Evolutionary conservation across 768 basidiomycete genomes (phyloP).

Genomic region (Russula foetens): DNA sequence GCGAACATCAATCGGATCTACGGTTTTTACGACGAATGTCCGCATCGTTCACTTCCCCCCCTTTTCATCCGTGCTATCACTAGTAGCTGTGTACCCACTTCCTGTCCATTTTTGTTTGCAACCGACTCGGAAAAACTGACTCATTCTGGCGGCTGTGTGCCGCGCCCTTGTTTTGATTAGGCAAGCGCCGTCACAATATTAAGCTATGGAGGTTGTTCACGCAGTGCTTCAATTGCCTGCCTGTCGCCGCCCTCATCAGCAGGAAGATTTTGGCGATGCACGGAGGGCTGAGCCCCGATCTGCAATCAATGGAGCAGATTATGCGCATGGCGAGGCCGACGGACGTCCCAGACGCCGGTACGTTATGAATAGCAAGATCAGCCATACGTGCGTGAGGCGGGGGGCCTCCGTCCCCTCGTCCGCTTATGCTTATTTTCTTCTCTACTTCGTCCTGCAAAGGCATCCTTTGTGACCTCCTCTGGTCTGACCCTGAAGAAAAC

Average conservation of each 20-base stretch:
- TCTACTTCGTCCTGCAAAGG: constrained; percentile 37
- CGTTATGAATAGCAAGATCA: constrained; percentile 21
- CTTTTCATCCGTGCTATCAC: not conserved
- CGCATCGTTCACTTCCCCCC: constrained; percentile 27
- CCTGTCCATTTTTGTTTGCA: not conserved
- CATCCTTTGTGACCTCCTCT: constrained; percentile 88
- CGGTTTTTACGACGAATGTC: constrained; percentile 99
- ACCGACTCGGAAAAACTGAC: not conserved
- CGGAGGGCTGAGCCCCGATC: constrained; percentile 90
- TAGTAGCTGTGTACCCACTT: not conserved
- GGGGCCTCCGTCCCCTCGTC: not conserved
- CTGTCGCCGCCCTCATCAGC: constrained; percentile 98
- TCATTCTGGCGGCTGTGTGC: not conserved
- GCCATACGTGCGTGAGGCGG: not conserved
- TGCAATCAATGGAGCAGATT: constrained; percentile 99
- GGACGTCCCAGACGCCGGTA: constrained; percentile 96
- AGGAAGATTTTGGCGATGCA: constrained; percentile 99
- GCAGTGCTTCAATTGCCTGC: constrained; percentile 98
- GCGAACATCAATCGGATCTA: constrained; percentile 99
- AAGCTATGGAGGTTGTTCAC: constrained; percentile 99
- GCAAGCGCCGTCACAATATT: constrained; percentile 99
- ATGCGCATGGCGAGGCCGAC: constrained; percentile 96
- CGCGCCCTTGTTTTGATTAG: constrained; percentile 32
- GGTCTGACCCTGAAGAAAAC: constrained; percentile 99
- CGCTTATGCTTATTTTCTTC: not conserved